Percentiles rank a stretch among this genome's conserved stretches.
Conservation (phyloP, 2,329 filamentous ascomycete species). For the Monosporascus ibericus region DNA sequence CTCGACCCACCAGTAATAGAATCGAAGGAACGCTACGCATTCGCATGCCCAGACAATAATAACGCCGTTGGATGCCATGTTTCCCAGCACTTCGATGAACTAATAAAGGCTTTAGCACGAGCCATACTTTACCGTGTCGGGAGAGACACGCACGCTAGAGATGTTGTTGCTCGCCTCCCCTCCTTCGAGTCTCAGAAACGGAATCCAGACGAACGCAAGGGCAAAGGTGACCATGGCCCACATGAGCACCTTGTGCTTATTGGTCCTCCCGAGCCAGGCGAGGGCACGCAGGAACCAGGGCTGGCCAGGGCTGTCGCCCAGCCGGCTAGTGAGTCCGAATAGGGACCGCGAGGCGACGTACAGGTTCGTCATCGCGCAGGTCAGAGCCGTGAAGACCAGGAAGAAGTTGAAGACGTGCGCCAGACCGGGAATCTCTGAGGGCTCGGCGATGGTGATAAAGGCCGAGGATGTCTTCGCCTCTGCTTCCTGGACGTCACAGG, state of each 20-base stretch:
- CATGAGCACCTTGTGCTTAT: conserved; percentile 27
- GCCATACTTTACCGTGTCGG: background rate
- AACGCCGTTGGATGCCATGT: conserved; percentile 30
- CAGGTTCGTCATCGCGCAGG: conserved; percentile 28
- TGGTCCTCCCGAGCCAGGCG: conserved; percentile 27
- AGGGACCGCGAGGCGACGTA: conserved; percentile 29
- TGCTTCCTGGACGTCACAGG: background rate
- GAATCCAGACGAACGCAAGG: conserved; percentile 34
- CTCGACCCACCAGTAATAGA: conserved; percentile 27
- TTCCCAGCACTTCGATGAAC: conserved; percentile 33
- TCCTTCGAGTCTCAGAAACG: conserved; percentile 29
- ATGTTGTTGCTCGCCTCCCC: conserved; percentile 6
- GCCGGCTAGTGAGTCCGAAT: conserved; percentile 24
- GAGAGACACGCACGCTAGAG: conserved; percentile 3
- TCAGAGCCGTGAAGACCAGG: conserved; percentile 26
- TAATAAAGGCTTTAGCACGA: conserved; percentile 5
- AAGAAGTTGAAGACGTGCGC: conserved; percentile 26
- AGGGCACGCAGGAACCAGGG: conserved; percentile 18
- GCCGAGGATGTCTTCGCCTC: conserved; percentile 11
- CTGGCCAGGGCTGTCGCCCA: conserved; percentile 20
- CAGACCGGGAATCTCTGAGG: conserved; percentile 6
- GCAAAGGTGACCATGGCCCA: conserved; percentile 32
- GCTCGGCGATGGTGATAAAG: conserved; percentile 20
- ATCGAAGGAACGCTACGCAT: conserved; percentile 33
- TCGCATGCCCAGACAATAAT: conserved; percentile 35